Percentiles rank a stretch among this genome's conserved stretches.
Conservation (phyloP, 345 rosid species). For the Lepidium didymum region DNA sequence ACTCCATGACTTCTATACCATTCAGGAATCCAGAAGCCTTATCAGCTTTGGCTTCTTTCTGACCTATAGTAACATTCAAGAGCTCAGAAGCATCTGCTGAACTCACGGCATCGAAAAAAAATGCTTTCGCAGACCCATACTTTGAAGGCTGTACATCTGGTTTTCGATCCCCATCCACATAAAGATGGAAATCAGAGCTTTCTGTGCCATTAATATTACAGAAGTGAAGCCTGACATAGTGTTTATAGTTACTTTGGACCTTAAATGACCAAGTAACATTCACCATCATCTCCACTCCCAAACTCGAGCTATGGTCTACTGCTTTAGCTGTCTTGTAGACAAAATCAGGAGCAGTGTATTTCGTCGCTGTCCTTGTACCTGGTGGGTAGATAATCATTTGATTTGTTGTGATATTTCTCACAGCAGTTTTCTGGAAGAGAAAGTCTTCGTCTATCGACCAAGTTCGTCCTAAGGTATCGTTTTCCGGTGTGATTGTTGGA, state of each 20-base stretch:
- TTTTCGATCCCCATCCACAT: constrained; percentile 22
- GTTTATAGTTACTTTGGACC: constrained; percentile 31
- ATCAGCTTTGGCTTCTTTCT: not conserved
- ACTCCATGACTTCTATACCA: constrained; percentile 65
- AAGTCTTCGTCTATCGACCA: constrained; percentile 50
- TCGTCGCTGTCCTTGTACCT: not conserved
- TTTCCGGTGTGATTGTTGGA: constrained; percentile 31
- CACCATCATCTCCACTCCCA: not conserved
- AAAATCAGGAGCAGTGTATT: constrained; percentile 34
- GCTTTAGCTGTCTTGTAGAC: constrained; percentile 40
- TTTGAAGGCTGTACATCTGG: constrained; percentile 12
- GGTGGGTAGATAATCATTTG: not conserved
- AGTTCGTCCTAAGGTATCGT: constrained; percentile 55
- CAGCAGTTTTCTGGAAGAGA: constrained; percentile 38
- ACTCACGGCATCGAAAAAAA: constrained; percentile 35
- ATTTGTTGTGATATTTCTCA: accelerated
- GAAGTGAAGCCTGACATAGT: constrained; percentile 53
- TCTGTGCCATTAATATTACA: constrained; percentile 27
- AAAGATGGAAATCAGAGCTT: constrained; percentile 27
- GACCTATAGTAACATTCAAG: constrained; percentile 38
- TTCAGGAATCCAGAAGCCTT: constrained; percentile 44
- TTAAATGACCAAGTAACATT: constrained; percentile 44
- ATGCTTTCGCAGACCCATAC: constrained; percentile 1
- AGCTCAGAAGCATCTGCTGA: constrained; percentile 46
- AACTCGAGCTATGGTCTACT: not conserved